Base-by-base conservation (phyloP, 2,329 filamentous ascomycete genomes). In the Sclerotinia nivalis region DNA sequence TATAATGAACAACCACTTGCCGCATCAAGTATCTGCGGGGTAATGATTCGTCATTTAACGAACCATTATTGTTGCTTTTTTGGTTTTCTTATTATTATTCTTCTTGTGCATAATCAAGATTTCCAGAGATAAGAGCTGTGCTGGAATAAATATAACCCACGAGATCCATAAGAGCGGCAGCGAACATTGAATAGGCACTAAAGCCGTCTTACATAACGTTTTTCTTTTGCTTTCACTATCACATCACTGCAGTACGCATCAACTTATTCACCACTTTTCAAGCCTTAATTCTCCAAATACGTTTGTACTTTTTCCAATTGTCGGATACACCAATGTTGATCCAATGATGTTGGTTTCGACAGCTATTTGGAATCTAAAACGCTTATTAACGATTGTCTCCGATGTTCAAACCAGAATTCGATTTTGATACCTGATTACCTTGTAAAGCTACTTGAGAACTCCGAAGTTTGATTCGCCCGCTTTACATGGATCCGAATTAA, bases 11-110 rank as follows among this genome's bases (percentile, higher is more conserved):
- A 37, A 34, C 22, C 37, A 43, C 34, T 43, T 59, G 22, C 56
- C 56, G 15, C 13, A 40, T n/a, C 15, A 43, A 18, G 34, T 59
- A 59, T 8, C 56, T 40, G 56, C 34, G 56, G 56, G 56, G 56
- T 59, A 59, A 37, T 37, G 3, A 43, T 22, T 59, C n/a, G 34
- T 43, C 56, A 59, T 59, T 59, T 22, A 40, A 34, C 59, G 28
- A 49, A 49, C 47, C 43, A 62, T 62, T 62, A 31, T 18, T 20
- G 7, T 62, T 62, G 43, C 59, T 62, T 62, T 47, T 61, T 34
- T n/a, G 4, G 40, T 13, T 15, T 43, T 43, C 40, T 15, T 43
- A 15, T 43, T 43, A 13, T 43, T 15, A 13, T 43, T 12, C 4
- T 12, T 43, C 12, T 43, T 31, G 6, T 55, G 52, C 25, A 20